Conservation (phyloP, 768 basidiomycete genomes). For the Trametes maxima region DNA sequence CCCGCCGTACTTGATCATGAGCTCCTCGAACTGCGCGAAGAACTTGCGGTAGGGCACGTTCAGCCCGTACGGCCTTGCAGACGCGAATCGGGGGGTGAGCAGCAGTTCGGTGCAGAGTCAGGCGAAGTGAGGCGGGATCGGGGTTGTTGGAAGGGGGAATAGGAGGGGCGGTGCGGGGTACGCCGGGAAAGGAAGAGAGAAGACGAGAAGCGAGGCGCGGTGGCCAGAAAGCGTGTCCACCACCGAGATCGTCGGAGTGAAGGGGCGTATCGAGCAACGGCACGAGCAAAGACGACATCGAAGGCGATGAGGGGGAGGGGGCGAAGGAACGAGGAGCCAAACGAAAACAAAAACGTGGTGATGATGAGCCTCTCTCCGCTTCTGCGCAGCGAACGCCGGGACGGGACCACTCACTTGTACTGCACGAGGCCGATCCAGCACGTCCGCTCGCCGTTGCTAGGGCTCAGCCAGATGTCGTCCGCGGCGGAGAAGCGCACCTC, state of each 20-base stretch:
- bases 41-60: slow-evolving; percentile 79
- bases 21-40: slow-evolving; percentile 75
- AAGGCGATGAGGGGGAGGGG: slow-evolving; percentile 6
- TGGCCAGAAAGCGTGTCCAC: background rate
- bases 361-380: slow-evolving; percentile 10
- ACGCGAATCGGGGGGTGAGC: background rate
- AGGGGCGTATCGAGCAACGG: background rate
- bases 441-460: slow-evolving; percentile 74
- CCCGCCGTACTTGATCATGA: slow-evolving; percentile 70
- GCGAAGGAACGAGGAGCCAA: background rate
- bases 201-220: background rate
- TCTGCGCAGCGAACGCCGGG: background rate
- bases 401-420: slow-evolving; percentile 69
- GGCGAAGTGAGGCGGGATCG: background rate
- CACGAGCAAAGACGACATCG: background rate
- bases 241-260: background rate
- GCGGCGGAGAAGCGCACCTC: slow-evolving; percentile 87
- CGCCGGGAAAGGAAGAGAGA: background rate
- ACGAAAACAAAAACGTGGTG: slow-evolving; percentile 5
- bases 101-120: background rate
- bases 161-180: background rate
- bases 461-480: slow-evolving; percentile 95
- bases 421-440: slow-evolving; percentile 99
- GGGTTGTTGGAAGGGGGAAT: background rate
- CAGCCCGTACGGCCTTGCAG: slow-evolving; percentile 77